Evolutionary conservation across 306 rosid genomes (phyloP), one percentile per base, ranked within the genome.

Genomic region (Prinsepia uniflora): DNA sequence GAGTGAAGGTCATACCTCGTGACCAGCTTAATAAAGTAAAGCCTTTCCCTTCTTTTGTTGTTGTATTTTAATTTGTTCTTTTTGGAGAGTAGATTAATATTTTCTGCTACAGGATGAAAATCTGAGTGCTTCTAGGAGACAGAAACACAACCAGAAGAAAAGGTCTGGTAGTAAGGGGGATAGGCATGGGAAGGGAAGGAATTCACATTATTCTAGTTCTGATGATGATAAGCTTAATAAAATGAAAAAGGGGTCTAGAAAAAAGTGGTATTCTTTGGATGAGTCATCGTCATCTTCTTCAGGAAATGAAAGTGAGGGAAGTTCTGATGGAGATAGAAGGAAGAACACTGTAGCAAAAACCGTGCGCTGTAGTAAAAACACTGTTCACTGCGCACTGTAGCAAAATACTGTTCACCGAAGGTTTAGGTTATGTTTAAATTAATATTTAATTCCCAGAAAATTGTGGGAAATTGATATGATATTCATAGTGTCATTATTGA

Each of bases 261-360:
- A 80, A 75, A 89, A 86, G 68, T 84, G 96, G 97, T 89, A 93
- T 68, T 88, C 88, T 0, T 87, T 90, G 0, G 91, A 87, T 8
- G 94, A 87, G 56, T n/a, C 85, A 59, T 83, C 87, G 8, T 72
- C 75, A 20, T 65, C 75, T 71, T 52, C 84, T 6, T 72, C 77
- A 1, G 91, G 69, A 10, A 71, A 73, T 79, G 96, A 85, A 74
- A 80, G 81, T 22, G 84, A 45, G 22, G 76, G 36, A 49, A 72
- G 64, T 68, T 79, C 73, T 13, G 75, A 64, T 3, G 55, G 15
- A 17, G 83, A 70, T 14, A n/a, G n/a, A n/a, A n/a, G n/a, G n/a
- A n/a, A n/a, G n/a, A n/a, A n/a, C n/a, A n/a, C n/a, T n/a, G n/a
- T n/a, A n/a, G n/a, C n/a, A n/a, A n/a, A n/a, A n/a, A n/a, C n/a